These are phyloP conservation scores for Trichosporon sp. DNA, from an alignment of 1,284 basidiomycete species.

Conservation along the genomic window DNA sequence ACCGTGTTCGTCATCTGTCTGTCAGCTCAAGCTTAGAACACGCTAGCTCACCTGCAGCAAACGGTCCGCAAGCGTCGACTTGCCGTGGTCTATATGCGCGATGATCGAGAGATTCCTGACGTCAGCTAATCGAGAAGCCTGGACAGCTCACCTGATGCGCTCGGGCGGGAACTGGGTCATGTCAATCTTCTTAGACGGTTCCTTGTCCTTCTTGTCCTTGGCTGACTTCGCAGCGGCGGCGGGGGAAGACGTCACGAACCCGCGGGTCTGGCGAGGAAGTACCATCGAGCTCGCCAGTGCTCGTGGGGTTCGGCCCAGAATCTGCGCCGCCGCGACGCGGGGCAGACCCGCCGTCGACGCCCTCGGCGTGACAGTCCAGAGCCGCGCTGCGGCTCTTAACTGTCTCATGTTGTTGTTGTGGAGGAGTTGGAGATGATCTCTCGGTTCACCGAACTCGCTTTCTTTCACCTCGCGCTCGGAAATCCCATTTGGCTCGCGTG, in stretches of 20 bases:
- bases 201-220: slow-evolving; percentile 27
- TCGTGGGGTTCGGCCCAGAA: neutral
- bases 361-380: neutral
- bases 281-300: neutral
- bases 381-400: slow-evolving; percentile 23
- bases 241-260: slow-evolving; percentile 22
- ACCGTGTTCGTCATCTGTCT: slow-evolving; percentile 83
- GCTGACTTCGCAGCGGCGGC: neutral
- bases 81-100: slow-evolving; percentile 90
- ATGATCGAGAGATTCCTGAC: slow-evolving; percentile 89
- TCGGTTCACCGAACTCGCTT: neutral
- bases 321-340: neutral
- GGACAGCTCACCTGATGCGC: slow-evolving; percentile 66
- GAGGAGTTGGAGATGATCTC: neutral
- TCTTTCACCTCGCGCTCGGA: slow-evolving; percentile 2
- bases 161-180: slow-evolving; percentile 75
- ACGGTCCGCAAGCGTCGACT: slow-evolving; percentile 86
- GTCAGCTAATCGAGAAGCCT: neutral
- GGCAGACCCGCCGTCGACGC: neutral
- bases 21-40: slow-evolving; percentile 22
- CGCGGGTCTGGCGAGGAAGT: slow-evolving; percentile 19
- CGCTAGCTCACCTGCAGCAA: slow-evolving; percentile 65
- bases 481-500: slow-evolving; percentile 10
- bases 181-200: slow-evolving; percentile 49
- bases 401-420: slow-evolving; percentile 22